A percentile compares a stretch with the other conserved stretches of the same genome.
phyloP scores from a whole-genome alignment of 179 eudicot genomes.

The Silene coronaria region DNA sequence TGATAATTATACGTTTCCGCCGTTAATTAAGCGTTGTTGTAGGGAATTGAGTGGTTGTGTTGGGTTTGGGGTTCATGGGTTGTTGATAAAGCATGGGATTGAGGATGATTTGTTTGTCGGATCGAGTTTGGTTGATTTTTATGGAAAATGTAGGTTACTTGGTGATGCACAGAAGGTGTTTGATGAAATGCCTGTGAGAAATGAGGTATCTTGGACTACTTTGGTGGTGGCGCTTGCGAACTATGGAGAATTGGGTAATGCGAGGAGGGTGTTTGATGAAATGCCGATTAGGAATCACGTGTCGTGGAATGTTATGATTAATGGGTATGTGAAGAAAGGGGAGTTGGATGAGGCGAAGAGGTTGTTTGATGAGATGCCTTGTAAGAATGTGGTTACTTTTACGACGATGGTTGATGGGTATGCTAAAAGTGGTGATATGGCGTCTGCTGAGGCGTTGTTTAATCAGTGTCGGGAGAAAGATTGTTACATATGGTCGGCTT shows the following conservation, averaged over 20 bases:
- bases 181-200: conserved; percentile 46
- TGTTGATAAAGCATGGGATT: conserved; percentile 37
- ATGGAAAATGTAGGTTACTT: conserved; percentile 46
- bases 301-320: conserved; percentile 51
- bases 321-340: conserved; percentile 40
- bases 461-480: conserved; percentile 40
- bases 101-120: conserved; percentile 43
- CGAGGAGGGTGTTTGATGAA: conserved; percentile 39
- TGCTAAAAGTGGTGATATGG: conserved; percentile 53
- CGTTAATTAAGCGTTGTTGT: conserved; percentile 41
- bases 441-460: conserved; percentile 43
- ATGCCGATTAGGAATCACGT: conserved; percentile 46
- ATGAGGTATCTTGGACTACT: conserved; percentile 58
- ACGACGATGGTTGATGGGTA: conserved; percentile 52
- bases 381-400: conserved; percentile 35
- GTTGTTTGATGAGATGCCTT: conserved; percentile 51
- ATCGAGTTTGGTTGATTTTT: conserved; percentile 55
- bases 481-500: conserved; percentile 45
- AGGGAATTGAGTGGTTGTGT: conserved; percentile 15
- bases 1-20: conserved; percentile 47
- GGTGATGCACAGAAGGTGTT: conserved; percentile 43
- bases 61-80: conserved; percentile 48
- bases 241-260: conserved; percentile 34
- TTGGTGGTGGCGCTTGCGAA: conserved; percentile 40
- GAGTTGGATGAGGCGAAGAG: conserved; percentile 32